Base-by-base conservation (phyloP, 805 yeast species). In the Hyphopichia homilentoma region DNA sequence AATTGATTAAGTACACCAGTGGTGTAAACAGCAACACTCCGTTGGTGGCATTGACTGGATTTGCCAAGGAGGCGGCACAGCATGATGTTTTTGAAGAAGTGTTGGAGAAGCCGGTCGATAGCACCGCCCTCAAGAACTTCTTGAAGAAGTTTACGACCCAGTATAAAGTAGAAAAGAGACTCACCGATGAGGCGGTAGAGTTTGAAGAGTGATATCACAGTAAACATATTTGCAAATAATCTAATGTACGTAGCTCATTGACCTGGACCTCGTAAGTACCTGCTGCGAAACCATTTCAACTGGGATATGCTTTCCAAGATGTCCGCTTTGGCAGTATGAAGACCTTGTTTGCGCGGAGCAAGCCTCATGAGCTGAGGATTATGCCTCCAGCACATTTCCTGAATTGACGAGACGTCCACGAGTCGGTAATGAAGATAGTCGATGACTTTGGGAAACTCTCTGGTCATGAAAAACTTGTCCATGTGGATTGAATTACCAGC, bases 401-500 rank as follows among this genome's bases (percentile, higher is more conserved):
- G 75, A 28, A 93, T 63, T 1, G 88, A 68, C n/a, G 94, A 81
- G 11, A 93, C 98, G 50, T 93, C 99, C 25, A 93, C 74, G 24
- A 89, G 70, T 34, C 99, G 72, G 54, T 93, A 93, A 52, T 65
- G 75, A 45, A 75, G 58, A 37, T 68, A 68, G 25, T 74, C 74
- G n/a, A 74, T 55, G 6, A 86, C 80, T 29, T 70, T 57, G 1
- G 97, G 97, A 64, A 93, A 79, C 49, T 90, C 96, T 33, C 75
- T 70, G 52, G 77, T 63, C 82, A 93, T 73, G 58, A 90, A 93
- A 31, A 83, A 69, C 37, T 87, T 74, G 55, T 93, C 99, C 80
- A 86, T 81, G 56, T 93, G 97, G 13, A 93, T 80, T 0, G 95
- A 75, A 46, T 90, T 93, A 2, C 99, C 99, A 0, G 95, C 95